Percentiles rank a stretch among this genome's conserved stretches.
Conservation (phyloP, 192 early-diverging fungal species). For the Coemansia sp. region DNA sequence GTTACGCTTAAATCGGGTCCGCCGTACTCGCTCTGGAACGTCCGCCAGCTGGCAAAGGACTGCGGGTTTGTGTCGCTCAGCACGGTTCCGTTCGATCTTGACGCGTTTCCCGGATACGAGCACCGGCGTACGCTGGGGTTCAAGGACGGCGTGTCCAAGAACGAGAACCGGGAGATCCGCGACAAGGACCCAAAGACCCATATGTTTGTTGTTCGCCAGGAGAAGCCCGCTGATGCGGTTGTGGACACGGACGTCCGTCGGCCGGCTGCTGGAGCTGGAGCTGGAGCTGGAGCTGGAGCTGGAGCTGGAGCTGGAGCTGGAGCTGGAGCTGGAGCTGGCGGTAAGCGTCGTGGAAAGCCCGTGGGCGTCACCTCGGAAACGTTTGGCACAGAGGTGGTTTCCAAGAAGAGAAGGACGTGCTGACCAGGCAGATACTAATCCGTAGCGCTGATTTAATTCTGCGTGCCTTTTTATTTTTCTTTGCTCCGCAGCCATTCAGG, state of each 20-base stretch:
- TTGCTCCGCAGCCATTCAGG: not conserved
- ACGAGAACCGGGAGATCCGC: slow-evolving; percentile 75
- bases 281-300: not conserved
- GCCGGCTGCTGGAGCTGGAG: not conserved
- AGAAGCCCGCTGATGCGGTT: not conserved
- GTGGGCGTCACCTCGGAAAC: slow-evolving; percentile 21
- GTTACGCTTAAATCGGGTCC: slow-evolving; percentile 79
- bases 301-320: not conserved
- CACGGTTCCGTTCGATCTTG: slow-evolving; percentile 63
- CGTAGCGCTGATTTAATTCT: not conserved
- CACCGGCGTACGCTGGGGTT: slow-evolving; percentile 96
- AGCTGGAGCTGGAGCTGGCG: not conserved
- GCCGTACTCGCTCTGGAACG: slow-evolving; percentile 88
- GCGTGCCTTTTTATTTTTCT: not conserved
- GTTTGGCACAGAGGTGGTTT: not conserved
- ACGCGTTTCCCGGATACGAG: slow-evolving; percentile 77
- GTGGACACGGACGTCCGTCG: too few relatives aligned
- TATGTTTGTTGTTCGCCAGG: slow-evolving; percentile 59
- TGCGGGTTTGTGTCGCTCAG: slow-evolving; percentile 57
- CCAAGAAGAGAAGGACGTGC: not conserved
- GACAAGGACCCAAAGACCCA: slow-evolving; percentile 64
- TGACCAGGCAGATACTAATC: not conserved
- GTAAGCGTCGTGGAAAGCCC: not conserved
- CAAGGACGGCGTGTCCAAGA: slow-evolving; percentile 71
- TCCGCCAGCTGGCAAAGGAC: slow-evolving; percentile 73